These are phyloP conservation scores for Aureobasidium zeae DNA, from an alignment of 2,329 filamentous ascomycete genomes.

Conservation along the genomic window DNA sequence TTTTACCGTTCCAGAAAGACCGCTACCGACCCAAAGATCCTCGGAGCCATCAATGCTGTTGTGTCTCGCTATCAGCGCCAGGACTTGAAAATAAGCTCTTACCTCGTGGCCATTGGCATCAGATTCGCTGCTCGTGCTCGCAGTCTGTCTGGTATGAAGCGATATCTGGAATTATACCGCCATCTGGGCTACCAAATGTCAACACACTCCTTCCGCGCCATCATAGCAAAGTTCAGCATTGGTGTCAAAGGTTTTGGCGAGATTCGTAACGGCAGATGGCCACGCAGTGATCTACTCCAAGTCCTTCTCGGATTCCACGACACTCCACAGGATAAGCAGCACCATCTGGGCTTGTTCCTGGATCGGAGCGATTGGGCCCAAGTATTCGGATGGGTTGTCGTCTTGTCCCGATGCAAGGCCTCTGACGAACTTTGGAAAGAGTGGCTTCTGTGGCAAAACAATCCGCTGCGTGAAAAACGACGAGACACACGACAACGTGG, in stretches of 20 bases:
- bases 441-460: constrained; percentile 26
- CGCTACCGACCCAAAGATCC: constrained; percentile 24
- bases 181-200: constrained; percentile 20
- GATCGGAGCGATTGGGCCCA: constrained; percentile 26
- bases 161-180: constrained; percentile 22
- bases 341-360: constrained; percentile 27
- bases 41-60: constrained; percentile 23
- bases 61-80: constrained; percentile 23
- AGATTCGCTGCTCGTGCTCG: constrained; percentile 29
- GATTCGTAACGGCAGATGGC: constrained; percentile 31
- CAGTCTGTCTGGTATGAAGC: constrained; percentile 26
- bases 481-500: not conserved
- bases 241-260: constrained; percentile 29
- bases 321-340: constrained; percentile 23
- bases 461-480: constrained; percentile 19
- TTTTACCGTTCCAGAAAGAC: constrained; percentile 27
- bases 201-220: constrained; percentile 25
- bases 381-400: constrained; percentile 29
- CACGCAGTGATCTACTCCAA: constrained; percentile 26
- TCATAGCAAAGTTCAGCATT: constrained; percentile 32
- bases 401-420: constrained; percentile 26
- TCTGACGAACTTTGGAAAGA: constrained; percentile 26
- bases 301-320: constrained; percentile 29
- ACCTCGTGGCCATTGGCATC: constrained; percentile 23
- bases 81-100: constrained; percentile 19